Evolutionary conservation across 1,284 basidiomycete species (phyloP).

Genomic region (Xerocomus amazonicus): DNA sequence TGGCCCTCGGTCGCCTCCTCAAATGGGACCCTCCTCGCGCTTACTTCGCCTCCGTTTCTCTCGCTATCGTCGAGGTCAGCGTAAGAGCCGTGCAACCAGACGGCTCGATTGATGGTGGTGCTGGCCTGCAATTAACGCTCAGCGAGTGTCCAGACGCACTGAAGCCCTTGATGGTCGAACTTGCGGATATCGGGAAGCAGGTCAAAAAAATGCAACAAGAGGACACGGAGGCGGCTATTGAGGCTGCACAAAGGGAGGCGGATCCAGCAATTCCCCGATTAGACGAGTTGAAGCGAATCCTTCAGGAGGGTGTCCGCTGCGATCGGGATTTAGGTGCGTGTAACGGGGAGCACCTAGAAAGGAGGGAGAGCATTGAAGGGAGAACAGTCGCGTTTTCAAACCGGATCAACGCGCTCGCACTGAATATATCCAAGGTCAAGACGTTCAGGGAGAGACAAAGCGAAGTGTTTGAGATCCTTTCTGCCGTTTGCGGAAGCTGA

Average conservation of each 20-base stretch:
- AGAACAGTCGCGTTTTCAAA: slow-evolving; percentile 67
- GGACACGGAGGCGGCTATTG: slow-evolving; percentile 55
- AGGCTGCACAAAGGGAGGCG: slow-evolving; percentile 41
- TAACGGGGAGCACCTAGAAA: slow-evolving; percentile 22
- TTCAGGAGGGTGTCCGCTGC: slow-evolving; percentile 56
- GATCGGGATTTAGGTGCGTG: slow-evolving; percentile 19
- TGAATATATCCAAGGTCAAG: slow-evolving; percentile 62
- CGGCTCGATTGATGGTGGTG: slow-evolving; percentile 56
- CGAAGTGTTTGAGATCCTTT: slow-evolving; percentile 61
- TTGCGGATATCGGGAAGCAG: slow-evolving; percentile 52
- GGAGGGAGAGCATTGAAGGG: slow-evolving; percentile 52
- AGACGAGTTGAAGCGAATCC: slow-evolving; percentile 56
- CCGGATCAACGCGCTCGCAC: slow-evolving; percentile 64
- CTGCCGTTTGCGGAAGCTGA: slow-evolving; percentile 23
- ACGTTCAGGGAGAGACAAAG: slow-evolving; percentile 71
- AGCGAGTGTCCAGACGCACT: slow-evolving; percentile 56
- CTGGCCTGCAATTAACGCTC: slow-evolving; percentile 45
- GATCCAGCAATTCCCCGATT: slow-evolving; percentile 49
- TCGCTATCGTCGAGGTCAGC: slow-evolving; percentile 69
- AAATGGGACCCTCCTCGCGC: slow-evolving; percentile 62
- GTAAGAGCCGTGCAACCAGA: slow-evolving; percentile 43
- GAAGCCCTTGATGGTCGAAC: slow-evolving; percentile 64
- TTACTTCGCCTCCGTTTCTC: slow-evolving; percentile 71
- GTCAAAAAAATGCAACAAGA: slow-evolving; percentile 52
- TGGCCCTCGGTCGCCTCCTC: slow-evolving; percentile 52